These are phyloP conservation scores for Capsicum baccatum DNA, from an alignment of 257 asterid genomes.

Conservation along the genomic window DNA sequence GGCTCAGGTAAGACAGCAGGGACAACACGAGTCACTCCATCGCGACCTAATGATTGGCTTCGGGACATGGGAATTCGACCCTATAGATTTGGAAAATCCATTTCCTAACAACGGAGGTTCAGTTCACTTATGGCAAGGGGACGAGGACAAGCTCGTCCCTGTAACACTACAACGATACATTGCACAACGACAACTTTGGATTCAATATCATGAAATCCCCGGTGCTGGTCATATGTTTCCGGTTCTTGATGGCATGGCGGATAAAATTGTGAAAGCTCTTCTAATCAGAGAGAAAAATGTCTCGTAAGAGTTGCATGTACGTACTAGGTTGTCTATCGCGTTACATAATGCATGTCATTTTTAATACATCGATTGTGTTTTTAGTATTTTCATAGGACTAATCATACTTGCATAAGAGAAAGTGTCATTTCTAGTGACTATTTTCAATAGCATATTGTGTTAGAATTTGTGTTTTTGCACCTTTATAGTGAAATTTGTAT, in stretches of 20 bases:
- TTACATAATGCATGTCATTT: background rate
- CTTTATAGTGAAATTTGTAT: background rate
- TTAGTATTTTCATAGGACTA: background rate
- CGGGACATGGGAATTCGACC: conserved; percentile 87
- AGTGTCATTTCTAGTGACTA: background rate
- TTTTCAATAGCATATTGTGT: background rate
- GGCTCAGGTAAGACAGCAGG: conserved; percentile 75
- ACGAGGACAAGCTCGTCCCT: conserved; percentile 71
- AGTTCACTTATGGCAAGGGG: conserved; percentile 91
- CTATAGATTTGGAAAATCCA: conserved; percentile 68
- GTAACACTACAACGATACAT: conserved; percentile 69
- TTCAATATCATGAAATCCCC: conserved; percentile 73
- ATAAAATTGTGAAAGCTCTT: conserved; percentile 59
- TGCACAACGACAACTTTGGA: conserved; percentile 71
- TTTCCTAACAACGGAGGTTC: conserved; percentile 59
- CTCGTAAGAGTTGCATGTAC: background rate
- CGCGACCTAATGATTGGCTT: conserved; percentile 73
- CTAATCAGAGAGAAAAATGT: conserved; percentile 42
- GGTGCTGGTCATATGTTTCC: conserved; percentile 83
- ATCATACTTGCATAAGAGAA: background rate
- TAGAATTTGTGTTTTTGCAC: background rate
- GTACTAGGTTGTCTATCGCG: background rate
- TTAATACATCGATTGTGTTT: background rate
- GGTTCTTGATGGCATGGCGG: conserved; percentile 62
- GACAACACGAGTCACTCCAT: conserved; percentile 69